Conservation (phyloP, 306 rosid species). For the Castanea mollissima region DNA sequence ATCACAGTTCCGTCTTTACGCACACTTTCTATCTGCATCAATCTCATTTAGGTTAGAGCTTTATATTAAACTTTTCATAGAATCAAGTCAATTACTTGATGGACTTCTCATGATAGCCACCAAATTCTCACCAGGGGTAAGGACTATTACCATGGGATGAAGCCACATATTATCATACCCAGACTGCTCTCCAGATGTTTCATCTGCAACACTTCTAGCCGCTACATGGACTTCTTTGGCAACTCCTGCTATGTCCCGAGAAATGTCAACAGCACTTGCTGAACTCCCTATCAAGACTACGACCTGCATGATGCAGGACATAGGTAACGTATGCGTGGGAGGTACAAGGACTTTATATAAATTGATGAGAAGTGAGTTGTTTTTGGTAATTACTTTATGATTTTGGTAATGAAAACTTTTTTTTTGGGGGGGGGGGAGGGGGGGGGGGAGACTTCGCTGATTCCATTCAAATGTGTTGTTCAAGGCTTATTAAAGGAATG, state of each 20-base stretch:
- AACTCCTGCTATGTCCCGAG: constrained; percentile 55
- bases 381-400: no score
- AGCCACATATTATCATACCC: constrained; percentile 60
- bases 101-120: constrained; percentile 23
- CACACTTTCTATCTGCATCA: constrained; percentile 57
- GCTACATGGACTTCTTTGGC: constrained; percentile 86
- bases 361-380: no score
- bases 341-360: no score
- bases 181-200: constrained; percentile 34
- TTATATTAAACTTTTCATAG: neutral
- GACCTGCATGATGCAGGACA: constrained; percentile 29
- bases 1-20: constrained; percentile 56
- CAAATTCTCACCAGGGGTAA: constrained; percentile 38
- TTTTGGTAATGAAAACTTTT: no score
- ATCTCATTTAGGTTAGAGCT: neutral
- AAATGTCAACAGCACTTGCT: constrained; percentile 69
- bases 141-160: constrained; percentile 68
- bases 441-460: no score
- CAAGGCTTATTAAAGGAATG: no score
- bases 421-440: no score
- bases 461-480: no score
- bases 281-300: constrained; percentile 68
- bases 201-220: constrained; percentile 37
- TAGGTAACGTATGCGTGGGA: no score
- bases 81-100: neutral